These are phyloP conservation scores for Lumnitzera littorea DNA, from an alignment of 345 rosid genomes.

Conservation along the genomic window DNA sequence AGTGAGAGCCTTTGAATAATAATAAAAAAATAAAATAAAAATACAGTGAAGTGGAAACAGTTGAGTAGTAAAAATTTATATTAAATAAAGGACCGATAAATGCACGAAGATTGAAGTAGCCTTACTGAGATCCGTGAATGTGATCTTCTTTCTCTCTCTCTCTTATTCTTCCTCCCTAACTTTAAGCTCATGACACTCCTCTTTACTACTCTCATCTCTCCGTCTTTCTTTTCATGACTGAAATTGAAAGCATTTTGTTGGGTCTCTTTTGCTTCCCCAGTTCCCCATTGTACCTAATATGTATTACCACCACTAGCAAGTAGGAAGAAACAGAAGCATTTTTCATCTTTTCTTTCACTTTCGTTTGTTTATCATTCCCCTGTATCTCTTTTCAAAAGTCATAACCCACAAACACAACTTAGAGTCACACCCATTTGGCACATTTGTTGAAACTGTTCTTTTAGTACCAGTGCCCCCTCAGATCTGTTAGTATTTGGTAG, in stretches of 20 bases:
- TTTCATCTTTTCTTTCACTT: no score
- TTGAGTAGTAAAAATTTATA: no score
- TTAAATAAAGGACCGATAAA: no score
- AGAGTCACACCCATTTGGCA: not conserved
- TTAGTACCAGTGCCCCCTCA: constrained; percentile 8
- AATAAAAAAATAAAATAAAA: no score
- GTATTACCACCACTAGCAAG: not conserved
- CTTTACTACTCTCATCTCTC: constrained; percentile 15
- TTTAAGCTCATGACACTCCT: constrained; percentile 44
- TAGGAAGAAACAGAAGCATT: no score
- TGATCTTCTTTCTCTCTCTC: no score
- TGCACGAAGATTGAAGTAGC: no score
- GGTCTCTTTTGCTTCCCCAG: constrained; percentile 6
- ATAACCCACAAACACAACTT: not conserved
- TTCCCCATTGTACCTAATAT: constrained; percentile 14
- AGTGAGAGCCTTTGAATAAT: no score
- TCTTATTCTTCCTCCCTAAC: not conserved
- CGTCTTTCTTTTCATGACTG: constrained; percentile 16
- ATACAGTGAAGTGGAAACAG: no score
- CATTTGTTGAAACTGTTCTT: not conserved
- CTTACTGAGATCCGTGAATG: no score
- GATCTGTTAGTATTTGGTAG: constrained; percentile 18
- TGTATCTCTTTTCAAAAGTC: not conserved
- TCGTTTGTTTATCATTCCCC: no score
- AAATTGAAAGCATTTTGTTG: constrained; percentile 8